Base-by-base conservation (phyloP, 306 rosid species). In the Prosopis cineraria region DNA sequence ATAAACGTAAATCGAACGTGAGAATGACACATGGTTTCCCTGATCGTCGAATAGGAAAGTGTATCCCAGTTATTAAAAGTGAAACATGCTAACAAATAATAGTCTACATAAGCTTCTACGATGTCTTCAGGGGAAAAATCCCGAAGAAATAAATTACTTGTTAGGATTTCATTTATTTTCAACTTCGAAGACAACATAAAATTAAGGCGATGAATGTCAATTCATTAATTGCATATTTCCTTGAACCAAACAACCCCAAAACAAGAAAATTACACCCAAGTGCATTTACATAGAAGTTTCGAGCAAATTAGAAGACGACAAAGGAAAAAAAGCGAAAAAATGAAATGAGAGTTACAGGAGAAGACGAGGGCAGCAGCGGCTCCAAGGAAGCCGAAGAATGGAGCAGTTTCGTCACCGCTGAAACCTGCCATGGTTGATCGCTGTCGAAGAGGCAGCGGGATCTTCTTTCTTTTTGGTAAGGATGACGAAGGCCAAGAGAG, bases 401-500 rank as follows among this genome's bases (percentile, higher is more conserved):
- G 97, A 79, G 97, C 92, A 16, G 97, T 91, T 79, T 91, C 97
- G 60, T 91, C 97, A 78, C 92, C 94, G 75, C 91, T 91, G 85
- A 89, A 91, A 24, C 77, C 22, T 9, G 87, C 63, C 85, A 84
- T 85, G 72, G 6, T 77, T 65, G n/a, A 9, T 55, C 27, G 4
- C 17, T 44, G 48, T 36, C 66, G 19, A 24, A 68, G 29, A 13
- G 36, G 47, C 17, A 40, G 56, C 6, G 25, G 29, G 53, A 36
- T 55, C 70, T 48, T 50, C 41, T 34, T 31, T 30, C 14, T n/a
- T 8, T 29, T 31, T 2, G 43, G 17, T 13, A 3, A 5, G 33
- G 77, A 55, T 37, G 77, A 36, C 43, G 75, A 50, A 10, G 63
- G 37, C 10, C 31, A 10, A 10, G 30, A 48, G 19, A 43, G 73